Evolutionary conservation across 2,329 filamentous ascomycete species (phyloP), one percentile per base, ranked within the genome.

Genomic region (Nothophaeocryptopus gaeumannii): DNA sequence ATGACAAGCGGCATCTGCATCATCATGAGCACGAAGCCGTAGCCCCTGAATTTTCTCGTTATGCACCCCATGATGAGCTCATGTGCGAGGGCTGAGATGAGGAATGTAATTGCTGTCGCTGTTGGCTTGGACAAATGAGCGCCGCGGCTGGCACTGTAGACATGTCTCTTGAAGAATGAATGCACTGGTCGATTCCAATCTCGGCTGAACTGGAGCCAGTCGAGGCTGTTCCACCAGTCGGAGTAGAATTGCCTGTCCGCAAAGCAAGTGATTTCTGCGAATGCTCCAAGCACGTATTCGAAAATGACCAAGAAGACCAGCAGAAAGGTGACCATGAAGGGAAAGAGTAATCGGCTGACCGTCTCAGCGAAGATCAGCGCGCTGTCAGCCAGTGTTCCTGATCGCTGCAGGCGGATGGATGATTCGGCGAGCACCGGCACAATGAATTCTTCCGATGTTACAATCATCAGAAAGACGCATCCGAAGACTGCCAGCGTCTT

Each of bases 181-280:
- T 97, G 93, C 5, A 96, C 92, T 38, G 92, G 92, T n/a, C 95
- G 83, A 68, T 97, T 97, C 92, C 93, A 97, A 74, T 96, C 88
- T 58, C 90, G 46, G 15, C 44, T 50, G 72, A 97, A 99, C 71
- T 96, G 91, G 67, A 97, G 86, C 90, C 89, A 93, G 76, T 92
- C 88, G 59, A 85, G 88, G 60, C 74, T 78, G 59, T 85, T 85
- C 82, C 82, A 85, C 81, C 82, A 85, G 68, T 85, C 82, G 35
- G 78, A 77, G 74, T 96, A 99, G 74, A 97, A 97, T 70, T 93
- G 89, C 35, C 92, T 84, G 70, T 97, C 93, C 45, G 86, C 92
- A 69, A 97, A 97, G 62, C 85, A 68, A 66, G 61, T 62, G 59
- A 97, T 88, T 70, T 99, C 93, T 11, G 91, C 93, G 64, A 95